These are phyloP conservation scores for Sordariomycetes sp. DNA, from an alignment of 2,329 filamentous ascomycete species.

Conservation along the genomic window DNA sequence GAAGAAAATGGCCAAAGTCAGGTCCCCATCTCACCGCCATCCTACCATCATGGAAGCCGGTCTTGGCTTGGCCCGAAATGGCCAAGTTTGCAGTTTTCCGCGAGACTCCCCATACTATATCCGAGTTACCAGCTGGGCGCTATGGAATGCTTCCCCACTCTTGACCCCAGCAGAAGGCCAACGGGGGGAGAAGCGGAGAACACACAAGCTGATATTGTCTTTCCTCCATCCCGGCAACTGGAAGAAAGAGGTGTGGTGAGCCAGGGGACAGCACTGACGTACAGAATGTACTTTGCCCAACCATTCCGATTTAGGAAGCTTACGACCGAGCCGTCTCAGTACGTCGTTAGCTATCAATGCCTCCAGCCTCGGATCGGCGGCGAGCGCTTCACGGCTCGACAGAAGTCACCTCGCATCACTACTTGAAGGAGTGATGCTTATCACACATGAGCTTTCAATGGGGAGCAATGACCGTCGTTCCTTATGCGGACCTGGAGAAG, in stretches of 20 bases:
- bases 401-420: background rate
- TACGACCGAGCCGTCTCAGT: conserved; percentile 4
- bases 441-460: background rate
- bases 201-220: background rate
- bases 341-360: background rate
- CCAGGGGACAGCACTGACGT: background rate
- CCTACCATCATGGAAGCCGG: too few relatives aligned
- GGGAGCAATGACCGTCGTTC: background rate
- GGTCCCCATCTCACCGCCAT: too few relatives aligned
- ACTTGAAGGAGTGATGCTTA: background rate
- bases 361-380: background rate
- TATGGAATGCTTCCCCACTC: too few relatives aligned
- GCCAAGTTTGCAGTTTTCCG: too few relatives aligned
- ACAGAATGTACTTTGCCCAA: background rate
- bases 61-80: too few relatives aligned
- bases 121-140: too few relatives aligned
- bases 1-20: too few relatives aligned
- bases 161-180: background rate
- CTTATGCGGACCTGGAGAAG: background rate
- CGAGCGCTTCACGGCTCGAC: background rate
- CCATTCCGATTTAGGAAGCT: conserved; percentile 1
- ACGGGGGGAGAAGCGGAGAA: background rate
- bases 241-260: background rate
- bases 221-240: background rate
- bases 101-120: too few relatives aligned